A percentile compares a stretch with the other conserved stretches of the same genome.
These are phyloP conservation scores for Hydnum rufescens DNA, from an alignment of 768 basidiomycete genomes.

Conservation along the genomic window DNA sequence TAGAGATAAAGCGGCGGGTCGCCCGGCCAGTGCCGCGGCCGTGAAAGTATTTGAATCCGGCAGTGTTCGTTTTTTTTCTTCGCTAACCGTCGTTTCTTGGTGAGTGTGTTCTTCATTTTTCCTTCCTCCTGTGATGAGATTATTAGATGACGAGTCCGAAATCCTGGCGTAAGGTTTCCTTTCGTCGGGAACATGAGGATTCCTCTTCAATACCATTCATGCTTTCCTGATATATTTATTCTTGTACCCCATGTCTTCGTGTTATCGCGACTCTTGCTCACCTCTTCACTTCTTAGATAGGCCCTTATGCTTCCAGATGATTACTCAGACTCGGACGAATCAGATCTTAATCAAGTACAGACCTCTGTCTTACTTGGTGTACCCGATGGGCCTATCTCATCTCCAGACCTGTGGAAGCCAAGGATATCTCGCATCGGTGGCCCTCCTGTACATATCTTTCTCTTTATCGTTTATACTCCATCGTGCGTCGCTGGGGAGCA, in stretches of 20 bases:
- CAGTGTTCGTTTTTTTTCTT: too few relatives aligned
- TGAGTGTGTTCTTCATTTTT: too few relatives aligned
- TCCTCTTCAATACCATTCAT: slow-evolving; percentile 70
- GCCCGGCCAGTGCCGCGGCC: too few relatives aligned
- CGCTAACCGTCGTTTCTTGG: too few relatives aligned
- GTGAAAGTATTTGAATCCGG: too few relatives aligned
- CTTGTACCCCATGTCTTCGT: neutral
- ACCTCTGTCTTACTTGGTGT: slow-evolving; percentile 62
- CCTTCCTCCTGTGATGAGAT: too few relatives aligned
- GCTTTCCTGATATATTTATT: slow-evolving; percentile 48
- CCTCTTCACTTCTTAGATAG: slow-evolving; percentile 2
- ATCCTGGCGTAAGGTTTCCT: neutral
- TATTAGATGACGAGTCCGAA: slow-evolving; percentile 66
- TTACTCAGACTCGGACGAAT: slow-evolving; percentile 64
- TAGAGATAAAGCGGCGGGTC: too few relatives aligned
- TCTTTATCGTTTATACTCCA: slow-evolving; percentile 17
- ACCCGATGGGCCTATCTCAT: slow-evolving; percentile 51
- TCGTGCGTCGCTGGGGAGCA: neutral
- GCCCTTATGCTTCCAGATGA: slow-evolving; percentile 26
- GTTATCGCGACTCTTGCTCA: neutral
- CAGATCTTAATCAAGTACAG: slow-evolving; percentile 28
- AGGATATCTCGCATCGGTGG: slow-evolving; percentile 83
- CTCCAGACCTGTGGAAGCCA: slow-evolving; percentile 45
- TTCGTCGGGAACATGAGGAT: slow-evolving; percentile 33
- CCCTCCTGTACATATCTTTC: slow-evolving; percentile 54